Percentiles rank a stretch among this genome's conserved stretches.
Evolutionary conservation across 2,329 filamentous ascomycete genomes (phyloP).

Genomic region (Leptographium wingfieldii): DNA sequence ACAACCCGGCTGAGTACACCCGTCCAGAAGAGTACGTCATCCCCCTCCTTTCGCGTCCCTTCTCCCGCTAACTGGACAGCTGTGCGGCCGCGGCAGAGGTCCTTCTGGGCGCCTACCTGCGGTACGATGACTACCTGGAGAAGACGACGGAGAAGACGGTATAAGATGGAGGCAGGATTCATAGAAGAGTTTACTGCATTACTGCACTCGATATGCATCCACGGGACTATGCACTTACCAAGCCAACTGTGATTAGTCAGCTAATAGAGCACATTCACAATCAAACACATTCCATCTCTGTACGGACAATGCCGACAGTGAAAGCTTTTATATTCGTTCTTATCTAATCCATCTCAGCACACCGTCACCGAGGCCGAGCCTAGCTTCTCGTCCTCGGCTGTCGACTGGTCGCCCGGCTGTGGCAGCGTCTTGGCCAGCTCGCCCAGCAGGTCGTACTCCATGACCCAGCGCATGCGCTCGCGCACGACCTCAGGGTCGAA

Average conservation of each 20-base stretch:
- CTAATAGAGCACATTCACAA: no score
- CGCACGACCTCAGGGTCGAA: conserved; percentile 7
- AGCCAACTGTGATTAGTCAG: no score
- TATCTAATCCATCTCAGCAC: not conserved
- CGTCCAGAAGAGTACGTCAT: conserved; percentile 20
- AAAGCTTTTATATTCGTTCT: no score
- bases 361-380: not conserved
- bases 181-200: no score
- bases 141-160: not conserved
- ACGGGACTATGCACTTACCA: no score
- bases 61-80: not conserved
- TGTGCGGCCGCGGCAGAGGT: conserved; percentile 7
- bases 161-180: no score
- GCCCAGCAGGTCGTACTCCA: conserved; percentile 10
- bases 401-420: not conserved
- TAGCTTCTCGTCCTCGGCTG: not conserved
- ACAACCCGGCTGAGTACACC: conserved; percentile 22
- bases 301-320: no score
- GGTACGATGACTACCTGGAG: conserved; percentile 10
- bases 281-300: no score
- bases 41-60: not conserved
- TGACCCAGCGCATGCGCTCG: conserved; percentile 11
- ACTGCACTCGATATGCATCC: no score
- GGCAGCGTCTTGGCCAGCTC: conserved; percentile 8
- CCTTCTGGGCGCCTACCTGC: conserved; percentile 8